Conservation (phyloP, 1,284 basidiomycete genomes). For the Tremellales sp. region DNA sequence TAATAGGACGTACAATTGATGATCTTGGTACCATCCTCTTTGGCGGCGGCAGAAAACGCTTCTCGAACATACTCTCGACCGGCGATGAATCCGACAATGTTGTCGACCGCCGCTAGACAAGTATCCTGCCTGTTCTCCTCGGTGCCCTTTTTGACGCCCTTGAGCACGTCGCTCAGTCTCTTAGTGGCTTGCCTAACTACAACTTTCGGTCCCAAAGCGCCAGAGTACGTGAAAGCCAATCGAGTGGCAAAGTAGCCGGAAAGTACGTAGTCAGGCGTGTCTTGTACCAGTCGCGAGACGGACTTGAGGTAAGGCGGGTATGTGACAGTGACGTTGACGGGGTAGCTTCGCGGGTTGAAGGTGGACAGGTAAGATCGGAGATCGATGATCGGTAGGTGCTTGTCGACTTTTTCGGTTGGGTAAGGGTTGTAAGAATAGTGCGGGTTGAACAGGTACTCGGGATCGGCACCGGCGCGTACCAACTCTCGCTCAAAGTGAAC, state of each 20-base stretch:
- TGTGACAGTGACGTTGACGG: constrained; percentile 71
- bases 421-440: constrained; percentile 85
- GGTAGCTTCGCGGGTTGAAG: constrained; percentile 73
- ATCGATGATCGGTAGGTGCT: constrained; percentile 69
- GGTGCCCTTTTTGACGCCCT: constrained; percentile 82
- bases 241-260: constrained; percentile 74
- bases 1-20: constrained; percentile 60
- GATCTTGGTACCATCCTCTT: constrained; percentile 72
- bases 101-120: constrained; percentile 50
- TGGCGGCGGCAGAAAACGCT: constrained; percentile 78
- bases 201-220: constrained; percentile 66
- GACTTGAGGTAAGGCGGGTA: constrained; percentile 73
- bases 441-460: constrained; percentile 66
- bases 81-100: constrained; percentile 52
- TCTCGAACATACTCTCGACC: constrained; percentile 72
- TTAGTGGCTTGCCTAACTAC: constrained; percentile 70
- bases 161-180: constrained; percentile 64
- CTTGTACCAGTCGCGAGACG: constrained; percentile 66
- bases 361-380: constrained; percentile 79
- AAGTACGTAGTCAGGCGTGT: constrained; percentile 66
- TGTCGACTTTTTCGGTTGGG: constrained; percentile 64
- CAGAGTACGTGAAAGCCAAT: constrained; percentile 62
- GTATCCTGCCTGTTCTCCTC: constrained; percentile 72
- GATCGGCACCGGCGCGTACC: constrained; percentile 74
- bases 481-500: constrained; percentile 75